Evolutionary conservation across 306 rosid genomes (phyloP).

Genomic region (Clitoria ternatea): DNA sequence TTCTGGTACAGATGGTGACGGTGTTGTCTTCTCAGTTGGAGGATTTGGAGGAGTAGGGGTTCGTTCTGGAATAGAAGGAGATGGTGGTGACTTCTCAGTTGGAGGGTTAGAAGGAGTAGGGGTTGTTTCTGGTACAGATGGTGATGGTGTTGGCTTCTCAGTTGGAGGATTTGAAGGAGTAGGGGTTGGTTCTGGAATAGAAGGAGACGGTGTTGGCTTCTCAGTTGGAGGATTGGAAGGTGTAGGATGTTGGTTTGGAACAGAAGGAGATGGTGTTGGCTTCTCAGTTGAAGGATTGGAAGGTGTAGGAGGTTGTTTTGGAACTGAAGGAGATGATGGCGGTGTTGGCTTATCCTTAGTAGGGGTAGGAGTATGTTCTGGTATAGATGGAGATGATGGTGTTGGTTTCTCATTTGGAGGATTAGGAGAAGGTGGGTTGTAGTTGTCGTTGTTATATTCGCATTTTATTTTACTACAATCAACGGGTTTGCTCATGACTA

Average conservation of each 20-base stretch:
- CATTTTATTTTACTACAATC: slow-evolving; percentile 69
- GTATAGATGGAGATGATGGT: background rate
- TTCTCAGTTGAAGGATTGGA: background rate
- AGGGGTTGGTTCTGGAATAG: background rate
- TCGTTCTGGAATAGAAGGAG: background rate
- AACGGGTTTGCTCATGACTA: slow-evolving; percentile 48
- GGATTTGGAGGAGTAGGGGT: background rate
- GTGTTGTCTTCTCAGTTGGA: background rate
- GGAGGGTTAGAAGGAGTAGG: background rate
- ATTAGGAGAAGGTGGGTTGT: background rate
- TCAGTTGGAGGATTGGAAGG: background rate
- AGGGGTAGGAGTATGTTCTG: background rate
- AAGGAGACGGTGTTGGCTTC: background rate
- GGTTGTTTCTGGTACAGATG: background rate
- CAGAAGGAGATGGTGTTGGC: background rate
- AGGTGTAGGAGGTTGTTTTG: background rate
- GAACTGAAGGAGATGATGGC: background rate
- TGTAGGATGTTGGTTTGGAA: background rate
- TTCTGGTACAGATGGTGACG: background rate
- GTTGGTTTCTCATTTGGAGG: background rate
- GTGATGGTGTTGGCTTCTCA: background rate
- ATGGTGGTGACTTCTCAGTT: background rate
- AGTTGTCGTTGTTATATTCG: background rate
- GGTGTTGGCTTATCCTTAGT: background rate
- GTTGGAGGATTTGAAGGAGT: background rate